A percentile compares a stretch with the other conserved stretches of the same genome.
Conservation (phyloP, 192 early-diverging fungal genomes). For the Lobosporangium transversale region DNA sequence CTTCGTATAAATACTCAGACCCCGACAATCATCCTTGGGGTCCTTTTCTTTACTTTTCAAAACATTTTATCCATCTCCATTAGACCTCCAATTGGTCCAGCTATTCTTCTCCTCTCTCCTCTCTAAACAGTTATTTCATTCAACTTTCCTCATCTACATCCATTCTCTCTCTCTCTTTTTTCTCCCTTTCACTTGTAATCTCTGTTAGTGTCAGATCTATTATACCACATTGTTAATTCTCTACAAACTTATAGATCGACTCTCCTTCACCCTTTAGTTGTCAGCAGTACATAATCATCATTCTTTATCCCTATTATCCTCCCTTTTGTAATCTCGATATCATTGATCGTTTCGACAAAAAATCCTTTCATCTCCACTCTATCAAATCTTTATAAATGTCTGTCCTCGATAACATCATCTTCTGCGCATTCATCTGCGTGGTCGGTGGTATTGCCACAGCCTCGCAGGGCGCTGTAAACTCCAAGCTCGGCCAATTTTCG, state of each 20-base stretch:
- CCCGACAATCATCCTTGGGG: conserved; percentile 4
- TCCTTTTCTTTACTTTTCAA: no score
- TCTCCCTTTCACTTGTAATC: neutral
- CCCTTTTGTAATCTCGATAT: conserved; percentile 16
- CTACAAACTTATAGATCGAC: neutral
- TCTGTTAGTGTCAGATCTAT: neutral
- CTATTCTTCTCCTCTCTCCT: no score
- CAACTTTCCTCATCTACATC: conserved; percentile 1
- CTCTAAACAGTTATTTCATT: no score
- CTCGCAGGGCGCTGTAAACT: conserved; percentile 43
- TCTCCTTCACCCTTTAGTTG: neutral
- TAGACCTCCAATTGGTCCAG: no score
- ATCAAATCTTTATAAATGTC: conserved; percentile 32
- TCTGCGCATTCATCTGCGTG: conserved; percentile 38
- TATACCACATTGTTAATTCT: neutral
- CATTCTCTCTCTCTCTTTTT: neutral
- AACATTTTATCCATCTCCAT: no score
- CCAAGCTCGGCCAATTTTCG: conserved; percentile 31
- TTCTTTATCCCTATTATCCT: neutral
- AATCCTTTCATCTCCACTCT: conserved; percentile 36
- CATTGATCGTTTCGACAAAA: conserved; percentile 27
- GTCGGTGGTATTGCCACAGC: conserved; percentile 48
- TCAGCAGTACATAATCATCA: neutral
- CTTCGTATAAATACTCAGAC: conserved; percentile 20
- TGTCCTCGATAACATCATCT: conserved; percentile 46